phyloP scores from a whole-genome alignment of 75 land plant genomes.

The Sequoiadendron giganteum region DNA sequence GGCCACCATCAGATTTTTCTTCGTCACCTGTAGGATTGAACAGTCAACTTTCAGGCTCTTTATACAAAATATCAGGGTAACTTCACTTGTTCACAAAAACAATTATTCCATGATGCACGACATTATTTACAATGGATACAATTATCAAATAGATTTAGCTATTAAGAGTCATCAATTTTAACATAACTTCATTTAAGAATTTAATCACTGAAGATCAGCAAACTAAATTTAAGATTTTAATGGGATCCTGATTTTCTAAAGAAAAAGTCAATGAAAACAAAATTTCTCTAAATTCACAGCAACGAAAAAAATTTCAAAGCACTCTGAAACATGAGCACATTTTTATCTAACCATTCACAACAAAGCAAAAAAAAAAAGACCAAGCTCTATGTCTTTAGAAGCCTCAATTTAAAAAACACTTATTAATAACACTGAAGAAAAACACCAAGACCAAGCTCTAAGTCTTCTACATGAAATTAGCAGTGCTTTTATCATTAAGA shows the following conservation, averaged over 20 bases:
- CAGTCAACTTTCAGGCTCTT: neutral
- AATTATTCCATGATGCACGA: neutral
- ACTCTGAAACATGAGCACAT: too few species aligned
- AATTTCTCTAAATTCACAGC: neutral
- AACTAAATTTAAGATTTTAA: too few species aligned
- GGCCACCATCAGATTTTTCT: neutral
- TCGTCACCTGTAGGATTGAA: neutral
- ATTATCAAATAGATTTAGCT: too few species aligned
- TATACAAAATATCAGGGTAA: neutral
- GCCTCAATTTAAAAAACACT: neutral
- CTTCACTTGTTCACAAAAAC: neutral
- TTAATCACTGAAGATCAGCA: neutral
- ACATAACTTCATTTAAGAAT: neutral
- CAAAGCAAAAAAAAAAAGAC: too few species aligned
- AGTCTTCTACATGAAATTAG: too few species aligned
- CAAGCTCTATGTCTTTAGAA: too few species aligned
- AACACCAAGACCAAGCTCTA: too few species aligned
- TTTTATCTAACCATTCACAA: too few species aligned
- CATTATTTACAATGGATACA: neutral
- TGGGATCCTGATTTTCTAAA: neutral
- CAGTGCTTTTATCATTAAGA: too few species aligned
- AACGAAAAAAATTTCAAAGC: too few species aligned
- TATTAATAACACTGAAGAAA: too few species aligned
- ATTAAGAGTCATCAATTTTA: too few species aligned
- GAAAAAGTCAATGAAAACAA: neutral